Evolutionary conservation across 2,329 filamentous ascomycete genomes (phyloP).

Genomic region (Pseudocercospora fuligena): DNA sequence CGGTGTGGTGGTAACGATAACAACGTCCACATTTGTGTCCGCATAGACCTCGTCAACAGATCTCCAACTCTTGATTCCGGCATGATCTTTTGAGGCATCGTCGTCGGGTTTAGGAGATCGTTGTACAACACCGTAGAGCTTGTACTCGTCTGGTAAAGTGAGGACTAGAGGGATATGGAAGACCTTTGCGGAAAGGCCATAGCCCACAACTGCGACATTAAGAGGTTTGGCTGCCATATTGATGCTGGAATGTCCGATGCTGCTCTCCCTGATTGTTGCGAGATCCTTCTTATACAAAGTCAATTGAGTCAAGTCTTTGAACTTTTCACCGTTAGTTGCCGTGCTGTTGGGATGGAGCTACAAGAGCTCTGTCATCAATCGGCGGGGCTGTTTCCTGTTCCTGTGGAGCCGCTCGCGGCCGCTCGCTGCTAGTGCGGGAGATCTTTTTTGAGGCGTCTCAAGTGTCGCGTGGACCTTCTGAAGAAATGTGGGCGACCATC

Average conservation of each 20-base stretch:
- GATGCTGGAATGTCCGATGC: not conserved
- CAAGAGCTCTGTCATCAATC: constrained; percentile 7
- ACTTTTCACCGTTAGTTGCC: constrained; percentile 17
- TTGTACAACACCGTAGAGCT: constrained; percentile 76
- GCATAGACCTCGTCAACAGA: constrained; percentile 66
- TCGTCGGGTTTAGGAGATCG: constrained; percentile 67
- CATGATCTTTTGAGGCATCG: constrained; percentile 72
- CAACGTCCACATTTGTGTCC: constrained; percentile 69
- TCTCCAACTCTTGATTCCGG: constrained; percentile 67
- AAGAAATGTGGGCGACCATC: constrained; percentile 1
- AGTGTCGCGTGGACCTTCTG: constrained; percentile 17
- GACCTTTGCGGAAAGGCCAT: constrained; percentile 71
- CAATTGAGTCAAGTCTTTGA: constrained; percentile 14
- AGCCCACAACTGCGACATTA: constrained; percentile 65
- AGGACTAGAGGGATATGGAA: constrained; percentile 83
- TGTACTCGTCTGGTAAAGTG: constrained; percentile 63
- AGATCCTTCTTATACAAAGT: not conserved
- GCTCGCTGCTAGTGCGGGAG: not conserved
- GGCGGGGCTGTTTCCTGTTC: constrained; percentile 29
- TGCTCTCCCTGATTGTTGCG: not conserved
- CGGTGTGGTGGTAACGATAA: constrained; percentile 74
- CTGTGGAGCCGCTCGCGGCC: constrained; percentile 18
- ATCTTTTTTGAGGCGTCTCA: constrained; percentile 3
- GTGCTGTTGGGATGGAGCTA: constrained; percentile 16
- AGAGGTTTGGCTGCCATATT: constrained; percentile 42